Evolutionary conservation across 805 yeast genomes (phyloP).

Genomic region (Wickerhamomyces canadensis): DNA sequence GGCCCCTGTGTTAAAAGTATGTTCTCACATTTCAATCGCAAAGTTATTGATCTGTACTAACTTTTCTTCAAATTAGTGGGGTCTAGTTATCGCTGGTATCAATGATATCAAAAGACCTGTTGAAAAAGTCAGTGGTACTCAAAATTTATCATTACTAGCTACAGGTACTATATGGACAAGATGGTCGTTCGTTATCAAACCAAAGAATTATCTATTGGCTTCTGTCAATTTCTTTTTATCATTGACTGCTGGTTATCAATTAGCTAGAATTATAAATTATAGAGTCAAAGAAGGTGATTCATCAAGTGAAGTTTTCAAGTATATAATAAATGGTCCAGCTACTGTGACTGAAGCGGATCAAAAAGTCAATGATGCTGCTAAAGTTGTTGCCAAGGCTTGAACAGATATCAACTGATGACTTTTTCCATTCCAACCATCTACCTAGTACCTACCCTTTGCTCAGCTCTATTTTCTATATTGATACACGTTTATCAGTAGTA

Average conservation of each 20-base stretch:
- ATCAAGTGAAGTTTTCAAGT: conserved; percentile 46
- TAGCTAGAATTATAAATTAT: conserved; percentile 63
- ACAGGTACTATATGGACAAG: conserved; percentile 98
- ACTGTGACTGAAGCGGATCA: not conserved
- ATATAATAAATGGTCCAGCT: conserved; percentile 46
- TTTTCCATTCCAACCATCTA: conserved; percentile 5
- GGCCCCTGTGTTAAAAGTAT: conserved; percentile 56
- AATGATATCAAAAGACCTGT: conserved; percentile 87
- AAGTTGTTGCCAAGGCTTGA: no score
- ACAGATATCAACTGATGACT: not conserved
- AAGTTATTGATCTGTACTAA: no score
- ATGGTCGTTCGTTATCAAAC: conserved; percentile 92
- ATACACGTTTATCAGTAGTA: no score
- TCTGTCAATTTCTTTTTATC: conserved; percentile 93
- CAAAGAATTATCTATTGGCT: conserved; percentile 82
- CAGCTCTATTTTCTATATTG: no score
- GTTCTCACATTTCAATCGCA: conserved; percentile 2
- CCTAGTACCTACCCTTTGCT: no score
- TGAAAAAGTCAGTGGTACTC: conserved; percentile 85
- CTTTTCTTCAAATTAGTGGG: no score
- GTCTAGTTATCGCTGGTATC: conserved; percentile 86
- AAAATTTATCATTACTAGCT: conserved; percentile 63
- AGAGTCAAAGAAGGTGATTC: conserved; percentile 63
- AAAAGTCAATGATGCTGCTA: not conserved
- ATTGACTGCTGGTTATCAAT: conserved; percentile 81